phyloP scores from a whole-genome alignment of 2,329 filamentous ascomycete genomes.

The Chrysoporthe puriensis region DNA sequence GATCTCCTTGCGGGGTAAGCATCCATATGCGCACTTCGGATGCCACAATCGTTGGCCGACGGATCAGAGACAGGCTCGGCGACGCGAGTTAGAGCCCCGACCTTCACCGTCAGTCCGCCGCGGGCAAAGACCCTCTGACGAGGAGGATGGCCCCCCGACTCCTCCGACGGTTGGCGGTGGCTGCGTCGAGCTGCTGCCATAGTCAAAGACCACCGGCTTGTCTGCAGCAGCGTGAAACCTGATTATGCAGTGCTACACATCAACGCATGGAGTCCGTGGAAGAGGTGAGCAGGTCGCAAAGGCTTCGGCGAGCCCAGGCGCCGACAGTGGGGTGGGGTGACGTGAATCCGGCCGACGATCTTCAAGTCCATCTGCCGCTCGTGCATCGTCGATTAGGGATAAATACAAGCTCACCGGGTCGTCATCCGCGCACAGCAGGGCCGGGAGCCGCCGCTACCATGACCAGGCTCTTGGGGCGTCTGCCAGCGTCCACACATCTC shows the following conservation, averaged over 20 bases:
- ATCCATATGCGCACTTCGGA: background rate
- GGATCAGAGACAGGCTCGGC: background rate
- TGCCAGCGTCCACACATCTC: background rate
- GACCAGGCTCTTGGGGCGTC: background rate
- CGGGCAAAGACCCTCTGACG: background rate
- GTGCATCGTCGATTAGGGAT: too few species aligned
- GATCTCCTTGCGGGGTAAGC: background rate
- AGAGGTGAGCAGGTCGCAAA: background rate
- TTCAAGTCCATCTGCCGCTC: too few species aligned
- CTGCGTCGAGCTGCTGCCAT: background rate
- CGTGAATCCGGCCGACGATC: too few species aligned
- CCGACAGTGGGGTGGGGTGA: too few species aligned
- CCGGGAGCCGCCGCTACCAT: background rate
- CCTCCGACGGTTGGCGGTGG: background rate
- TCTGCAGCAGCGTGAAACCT: background rate
- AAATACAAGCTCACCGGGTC: background rate
- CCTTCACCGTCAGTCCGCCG: background rate
- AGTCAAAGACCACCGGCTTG: background rate
- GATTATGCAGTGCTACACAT: slow-evolving; percentile 2
- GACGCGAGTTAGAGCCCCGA: background rate
- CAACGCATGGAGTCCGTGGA: background rate
- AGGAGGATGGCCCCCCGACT: background rate
- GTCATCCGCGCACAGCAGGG: background rate
- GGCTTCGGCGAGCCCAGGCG: background rate
- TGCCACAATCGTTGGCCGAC: background rate